These are phyloP conservation scores for Kurtzmaniella quercitrusa DNA, from an alignment of 1,139 yeast species.

Conservation along the genomic window DNA sequence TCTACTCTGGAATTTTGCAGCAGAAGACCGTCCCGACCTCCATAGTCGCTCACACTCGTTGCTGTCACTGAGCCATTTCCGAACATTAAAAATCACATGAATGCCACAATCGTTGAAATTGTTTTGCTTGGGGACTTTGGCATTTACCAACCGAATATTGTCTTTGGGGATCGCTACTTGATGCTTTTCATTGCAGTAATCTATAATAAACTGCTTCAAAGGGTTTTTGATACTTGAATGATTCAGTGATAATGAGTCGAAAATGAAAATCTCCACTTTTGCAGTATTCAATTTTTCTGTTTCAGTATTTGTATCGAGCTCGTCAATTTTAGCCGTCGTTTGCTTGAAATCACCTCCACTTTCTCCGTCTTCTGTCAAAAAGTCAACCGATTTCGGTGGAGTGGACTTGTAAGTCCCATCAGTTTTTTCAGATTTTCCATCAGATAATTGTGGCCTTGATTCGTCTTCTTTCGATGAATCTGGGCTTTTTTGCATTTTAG, in stretches of 20 bases:
- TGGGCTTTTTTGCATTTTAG: too few species aligned
- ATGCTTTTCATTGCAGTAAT: slow-evolving; percentile 66
- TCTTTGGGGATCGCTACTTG: slow-evolving; percentile 42
- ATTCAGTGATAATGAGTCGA: slow-evolving; percentile 70
- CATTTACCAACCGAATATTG: slow-evolving; percentile 40
- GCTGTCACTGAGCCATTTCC: slow-evolving; percentile 56
- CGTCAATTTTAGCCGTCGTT: background rate
- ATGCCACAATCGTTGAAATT: slow-evolving; percentile 96
- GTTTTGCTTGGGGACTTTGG: slow-evolving; percentile 76
- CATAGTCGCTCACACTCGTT: slow-evolving; percentile 48
- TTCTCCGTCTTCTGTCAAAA: slow-evolving; percentile 1
- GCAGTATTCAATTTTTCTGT: slow-evolving; percentile 1
- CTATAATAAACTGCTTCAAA: slow-evolving; percentile 58
- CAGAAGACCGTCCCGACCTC: slow-evolving; percentile 24
- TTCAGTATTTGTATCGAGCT: background rate
- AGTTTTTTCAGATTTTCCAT: background rate
- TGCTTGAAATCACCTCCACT: background rate
- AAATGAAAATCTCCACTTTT: slow-evolving; percentile 55
- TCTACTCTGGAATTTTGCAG: slow-evolving; percentile 14
- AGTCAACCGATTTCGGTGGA: too few species aligned
- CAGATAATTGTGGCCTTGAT: too few species aligned
- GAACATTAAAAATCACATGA: slow-evolving; percentile 78
- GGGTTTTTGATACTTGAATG: slow-evolving; percentile 54
- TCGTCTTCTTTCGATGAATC: too few species aligned
- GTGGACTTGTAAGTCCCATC: background rate